Conservation (phyloP, 2,329 filamentous ascomycete species). For the Aureobasidium melanogenum region DNA sequence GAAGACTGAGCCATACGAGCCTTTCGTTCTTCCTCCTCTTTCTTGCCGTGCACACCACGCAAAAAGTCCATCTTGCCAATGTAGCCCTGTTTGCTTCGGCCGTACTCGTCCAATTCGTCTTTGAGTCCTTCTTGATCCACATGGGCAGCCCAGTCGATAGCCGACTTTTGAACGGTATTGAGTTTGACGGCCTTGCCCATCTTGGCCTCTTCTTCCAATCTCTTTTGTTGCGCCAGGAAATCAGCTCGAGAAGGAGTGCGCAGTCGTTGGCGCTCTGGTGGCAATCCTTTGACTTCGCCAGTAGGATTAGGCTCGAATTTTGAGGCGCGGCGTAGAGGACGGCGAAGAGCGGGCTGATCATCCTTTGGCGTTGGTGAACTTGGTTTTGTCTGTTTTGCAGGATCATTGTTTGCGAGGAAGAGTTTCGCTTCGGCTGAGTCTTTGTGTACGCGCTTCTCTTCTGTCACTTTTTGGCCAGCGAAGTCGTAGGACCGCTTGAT, state of each 20-base stretch:
- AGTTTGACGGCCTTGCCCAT: conserved; percentile 46
- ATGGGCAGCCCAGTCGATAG: conserved; percentile 56
- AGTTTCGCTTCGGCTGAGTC: conserved; percentile 47
- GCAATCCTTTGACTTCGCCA: conserved; percentile 36
- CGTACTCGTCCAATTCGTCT: conserved; percentile 53
- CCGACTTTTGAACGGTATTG: conserved; percentile 58
- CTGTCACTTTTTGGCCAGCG: conserved; percentile 46
- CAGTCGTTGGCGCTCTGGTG: conserved; percentile 34
- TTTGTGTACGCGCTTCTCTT: conserved; percentile 44
- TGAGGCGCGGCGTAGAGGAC: conserved; percentile 37
- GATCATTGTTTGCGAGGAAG: conserved; percentile 36
- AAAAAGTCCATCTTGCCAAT: conserved; percentile 55
- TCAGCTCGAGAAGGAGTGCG: conserved; percentile 24
- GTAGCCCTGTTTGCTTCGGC: conserved; percentile 54
- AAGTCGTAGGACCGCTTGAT: conserved; percentile 51
- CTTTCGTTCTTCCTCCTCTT: conserved; percentile 47
- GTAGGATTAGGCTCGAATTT: conserved; percentile 44
- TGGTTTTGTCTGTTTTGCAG: conserved; percentile 22
- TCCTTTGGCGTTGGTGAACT: conserved; percentile 15
- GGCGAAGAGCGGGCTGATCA: conserved; percentile 26
- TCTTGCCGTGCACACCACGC: conserved; percentile 46
- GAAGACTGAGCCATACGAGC: conserved; percentile 28
- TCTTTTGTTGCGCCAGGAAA: conserved; percentile 24
- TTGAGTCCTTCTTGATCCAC: conserved; percentile 53
- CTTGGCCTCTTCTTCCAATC: conserved; percentile 25